Percentiles rank a stretch among this genome's conserved stretches.
phyloP scores from a whole-genome alignment of 176 grass and related monocot genomes.

The Musa troglodytarum region DNA sequence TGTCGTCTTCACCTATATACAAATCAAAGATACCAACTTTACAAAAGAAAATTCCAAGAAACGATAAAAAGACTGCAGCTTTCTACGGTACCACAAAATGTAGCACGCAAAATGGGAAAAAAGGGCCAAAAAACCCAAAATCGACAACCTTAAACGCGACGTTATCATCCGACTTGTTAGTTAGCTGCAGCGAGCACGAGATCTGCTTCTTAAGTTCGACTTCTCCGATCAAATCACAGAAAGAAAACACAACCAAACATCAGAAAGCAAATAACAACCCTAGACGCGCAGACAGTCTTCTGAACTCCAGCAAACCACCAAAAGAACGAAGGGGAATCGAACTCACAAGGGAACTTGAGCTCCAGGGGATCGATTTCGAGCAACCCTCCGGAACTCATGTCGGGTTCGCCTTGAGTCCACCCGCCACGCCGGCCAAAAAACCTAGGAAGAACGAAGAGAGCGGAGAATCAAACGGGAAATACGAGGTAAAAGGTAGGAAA shows the following conservation, averaged over 20 bases:
- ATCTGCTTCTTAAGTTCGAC: constrained; percentile 90
- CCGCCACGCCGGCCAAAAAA: not conserved
- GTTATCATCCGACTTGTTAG: constrained; percentile 51
- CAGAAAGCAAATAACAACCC: not conserved
- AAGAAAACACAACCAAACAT: not conserved
- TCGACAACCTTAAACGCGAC: constrained; percentile 67
- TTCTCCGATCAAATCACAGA: constrained; percentile 13
- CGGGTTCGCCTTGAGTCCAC: not conserved
- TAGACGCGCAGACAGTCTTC: not conserved
- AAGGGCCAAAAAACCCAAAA: not conserved
- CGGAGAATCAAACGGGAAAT: not conserved
- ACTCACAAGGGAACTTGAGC: not conserved
- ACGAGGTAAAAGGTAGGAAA: not conserved
- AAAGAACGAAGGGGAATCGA: not conserved
- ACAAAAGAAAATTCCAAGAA: not conserved
- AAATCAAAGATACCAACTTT: not conserved
- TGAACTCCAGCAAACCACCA: not conserved
- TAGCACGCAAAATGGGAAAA: not conserved
- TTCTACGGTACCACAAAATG: not conserved
- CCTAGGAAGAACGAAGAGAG: not conserved
- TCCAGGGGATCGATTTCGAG: not conserved
- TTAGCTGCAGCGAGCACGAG: constrained; percentile 62
- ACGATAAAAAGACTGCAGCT: not conserved
- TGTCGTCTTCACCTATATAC: constrained; percentile 28
- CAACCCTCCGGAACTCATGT: not conserved